Conservation (phyloP, 176 grass and related monocot genomes). For the Thalia dealbata region DNA sequence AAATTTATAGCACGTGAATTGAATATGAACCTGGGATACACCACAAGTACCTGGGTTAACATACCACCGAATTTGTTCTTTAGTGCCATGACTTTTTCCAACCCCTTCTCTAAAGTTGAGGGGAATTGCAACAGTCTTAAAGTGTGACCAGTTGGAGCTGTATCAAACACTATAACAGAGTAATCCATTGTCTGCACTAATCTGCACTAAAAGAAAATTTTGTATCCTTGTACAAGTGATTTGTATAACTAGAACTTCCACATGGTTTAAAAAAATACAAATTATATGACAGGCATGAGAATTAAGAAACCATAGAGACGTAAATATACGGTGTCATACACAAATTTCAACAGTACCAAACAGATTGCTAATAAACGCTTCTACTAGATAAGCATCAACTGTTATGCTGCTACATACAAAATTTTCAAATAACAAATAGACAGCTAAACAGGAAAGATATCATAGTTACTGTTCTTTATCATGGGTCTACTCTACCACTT, state of each 20-base stretch:
- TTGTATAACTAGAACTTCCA: not conserved
- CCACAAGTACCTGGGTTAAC: slow-evolving; percentile 60
- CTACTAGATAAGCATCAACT: too few relatives aligned
- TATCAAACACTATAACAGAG: slow-evolving; percentile 98
- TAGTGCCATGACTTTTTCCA: slow-evolving; percentile 87
- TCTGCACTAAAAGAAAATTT: slow-evolving; percentile 29
- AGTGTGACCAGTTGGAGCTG: slow-evolving; percentile 96
- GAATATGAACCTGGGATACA: slow-evolving; percentile 19
- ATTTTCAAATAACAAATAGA: too few relatives aligned
- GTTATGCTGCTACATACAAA: too few relatives aligned
- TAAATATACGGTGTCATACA: not conserved
- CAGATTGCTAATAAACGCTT: not conserved
- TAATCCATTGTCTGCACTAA: slow-evolving; percentile 99
- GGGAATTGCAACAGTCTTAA: slow-evolving; percentile 91
- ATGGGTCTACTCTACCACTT: too few relatives aligned
- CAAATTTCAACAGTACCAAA: not conserved
- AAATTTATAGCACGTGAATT: slow-evolving; percentile 4
- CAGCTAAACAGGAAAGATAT: too few relatives aligned
- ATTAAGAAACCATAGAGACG: not conserved
- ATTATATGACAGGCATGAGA: not conserved
- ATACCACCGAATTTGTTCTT: slow-evolving; percentile 95
- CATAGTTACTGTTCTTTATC: too few relatives aligned
- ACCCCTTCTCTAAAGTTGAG: slow-evolving; percentile 92
- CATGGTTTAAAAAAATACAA: not conserved
- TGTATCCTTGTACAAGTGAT: not conserved